Conservation (phyloP, 2,329 filamentous ascomycete species). For the Drechmeria coniospora region DNA sequence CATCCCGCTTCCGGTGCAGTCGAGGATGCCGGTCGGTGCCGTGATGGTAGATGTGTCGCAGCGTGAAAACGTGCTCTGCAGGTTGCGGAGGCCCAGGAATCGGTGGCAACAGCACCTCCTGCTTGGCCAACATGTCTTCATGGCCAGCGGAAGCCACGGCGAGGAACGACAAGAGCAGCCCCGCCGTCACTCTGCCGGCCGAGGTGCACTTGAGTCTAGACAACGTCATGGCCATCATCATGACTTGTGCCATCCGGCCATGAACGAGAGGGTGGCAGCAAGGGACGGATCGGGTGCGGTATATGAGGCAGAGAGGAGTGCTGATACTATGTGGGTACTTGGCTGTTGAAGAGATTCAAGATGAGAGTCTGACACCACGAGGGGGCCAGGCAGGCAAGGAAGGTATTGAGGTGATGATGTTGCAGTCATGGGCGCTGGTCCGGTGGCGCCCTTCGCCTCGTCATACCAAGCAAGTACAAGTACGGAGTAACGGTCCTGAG, state of each 20-base stretch:
- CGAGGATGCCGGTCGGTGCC: conserved; percentile 65
- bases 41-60: conserved; percentile 88
- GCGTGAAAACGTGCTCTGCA: conserved; percentile 44
- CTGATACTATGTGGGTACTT: too few relatives aligned
- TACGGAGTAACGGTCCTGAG: too few relatives aligned
- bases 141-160: conserved; percentile 32
- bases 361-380: too few relatives aligned
- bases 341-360: too few relatives aligned
- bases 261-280: not conserved
- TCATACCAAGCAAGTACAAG: too few relatives aligned
- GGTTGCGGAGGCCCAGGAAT: conserved; percentile 26
- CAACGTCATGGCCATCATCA: conserved; percentile 3
- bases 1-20: conserved; percentile 63
- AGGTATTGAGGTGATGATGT: too few relatives aligned
- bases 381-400: too few relatives aligned
- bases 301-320: not conserved
- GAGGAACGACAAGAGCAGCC: conserved; percentile 51
- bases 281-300: not conserved
- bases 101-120: conserved; percentile 28
- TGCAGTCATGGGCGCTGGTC: too few relatives aligned
- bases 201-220: conserved; percentile 30
- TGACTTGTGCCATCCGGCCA: not conserved
- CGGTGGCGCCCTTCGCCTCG: too few relatives aligned
- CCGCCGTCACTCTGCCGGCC: conserved; percentile 46
- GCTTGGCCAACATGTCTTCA: conserved; percentile 17